Base-by-base conservation (phyloP, 179 eudicot genomes). In the Patellifolia procumbens region DNA sequence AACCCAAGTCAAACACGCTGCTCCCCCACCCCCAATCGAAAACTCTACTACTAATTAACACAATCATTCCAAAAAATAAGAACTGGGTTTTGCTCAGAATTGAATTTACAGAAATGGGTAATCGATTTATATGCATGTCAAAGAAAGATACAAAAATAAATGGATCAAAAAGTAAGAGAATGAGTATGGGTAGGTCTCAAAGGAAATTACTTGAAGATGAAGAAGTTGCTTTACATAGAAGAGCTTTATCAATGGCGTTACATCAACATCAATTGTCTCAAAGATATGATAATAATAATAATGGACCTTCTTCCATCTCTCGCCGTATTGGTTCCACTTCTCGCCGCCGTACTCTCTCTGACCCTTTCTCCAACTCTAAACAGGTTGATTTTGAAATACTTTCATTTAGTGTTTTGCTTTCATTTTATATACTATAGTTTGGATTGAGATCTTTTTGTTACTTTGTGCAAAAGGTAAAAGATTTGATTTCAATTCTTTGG, bases 241-340 rank as follows among this genome's bases (percentile, higher is more conserved):
- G 93, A 73, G 98, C 97, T 66, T 77, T 93, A 20, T 84, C 98
- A 8, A 87, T 93, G 93, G 98, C 91, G 34, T 80, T 93, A 85
- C 97, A 93, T 1, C 98, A 91, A 76, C 94, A 92, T 60, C 93
- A 91, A 77, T 65, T 89, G 81, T 92, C 98, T 79, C 98, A 94
- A 83, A 78, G 97, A 48, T 92, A 89, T 53, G 98, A 92, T n/a
- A n/a, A n/a, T n/a, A n/a, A n/a, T n/a, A n/a, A n/a, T 0, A 84
- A 78, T 78, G 95, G 91, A 45, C 11, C 62, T 28, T 31, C 10
- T n/a, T 90, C 96, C 42, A 92, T 89, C 87, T 94, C 98, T 55
- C 90, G 98, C 32, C 90, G 98, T 22, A 65, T 90, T 67, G 92
- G 91, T 22, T 74, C 81, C 3, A 53, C 85, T 65, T 85, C 92